A percentile compares a stretch with the other conserved stretches of the same genome.
These are phyloP conservation scores for Brassica juncea DNA, from an alignment of 345 rosid species.

Conservation along the genomic window DNA sequence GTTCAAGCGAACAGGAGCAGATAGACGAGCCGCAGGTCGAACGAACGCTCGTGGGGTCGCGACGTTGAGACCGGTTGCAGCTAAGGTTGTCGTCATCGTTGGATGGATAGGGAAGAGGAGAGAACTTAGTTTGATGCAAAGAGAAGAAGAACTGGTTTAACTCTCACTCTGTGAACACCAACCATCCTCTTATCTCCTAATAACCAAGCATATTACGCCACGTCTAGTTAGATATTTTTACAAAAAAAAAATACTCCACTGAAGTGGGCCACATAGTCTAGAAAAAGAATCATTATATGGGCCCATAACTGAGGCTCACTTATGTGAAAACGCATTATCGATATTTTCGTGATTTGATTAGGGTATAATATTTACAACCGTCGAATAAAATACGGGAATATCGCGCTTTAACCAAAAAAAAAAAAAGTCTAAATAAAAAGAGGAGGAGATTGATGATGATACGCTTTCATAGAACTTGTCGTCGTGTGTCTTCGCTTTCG, in stretches of 20 bases:
- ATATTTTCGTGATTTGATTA: too few relatives aligned
- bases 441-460: too few relatives aligned
- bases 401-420: background rate
- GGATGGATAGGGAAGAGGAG: too few relatives aligned
- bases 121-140: background rate
- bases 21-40: conserved; percentile 37
- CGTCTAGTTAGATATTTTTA: conserved; percentile 37
- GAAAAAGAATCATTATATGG: too few relatives aligned
- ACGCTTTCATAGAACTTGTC: conserved; percentile 55
- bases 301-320: too few relatives aligned
- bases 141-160: conserved; percentile 15
- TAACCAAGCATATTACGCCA: conserved; percentile 45
- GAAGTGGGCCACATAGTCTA: background rate
- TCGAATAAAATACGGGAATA: conserved; percentile 20
- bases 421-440: too few relatives aligned
- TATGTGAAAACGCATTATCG: too few relatives aligned
- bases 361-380: too few relatives aligned
- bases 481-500: conserved; percentile 50
- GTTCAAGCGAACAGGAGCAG: conserved; percentile 35
- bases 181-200: conserved; percentile 64
- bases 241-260: background rate
- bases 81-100: conserved; percentile 69
- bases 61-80: conserved; percentile 48
- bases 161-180: conserved; percentile 41
- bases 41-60: conserved; percentile 47